A percentile compares a stretch with the other conserved stretches of the same genome.
Conservation (phyloP, 148 eudicot genomes). For the Dysphania ambrosioides region DNA sequence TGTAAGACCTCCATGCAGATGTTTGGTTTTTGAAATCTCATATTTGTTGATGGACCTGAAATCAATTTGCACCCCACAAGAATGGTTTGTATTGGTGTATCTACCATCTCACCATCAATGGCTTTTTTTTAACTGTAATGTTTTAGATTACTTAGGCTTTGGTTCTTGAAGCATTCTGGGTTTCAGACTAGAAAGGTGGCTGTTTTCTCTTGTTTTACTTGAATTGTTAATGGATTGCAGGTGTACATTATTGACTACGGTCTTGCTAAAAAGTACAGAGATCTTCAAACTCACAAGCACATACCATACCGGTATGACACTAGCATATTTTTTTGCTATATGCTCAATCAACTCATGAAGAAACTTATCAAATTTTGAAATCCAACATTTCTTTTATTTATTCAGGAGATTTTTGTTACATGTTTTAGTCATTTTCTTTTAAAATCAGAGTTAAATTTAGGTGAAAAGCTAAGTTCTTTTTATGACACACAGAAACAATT, state of each 20-base stretch:
- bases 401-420: not conserved
- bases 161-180: not conserved
- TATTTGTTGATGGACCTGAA: not conserved
- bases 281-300: constrained; percentile 43
- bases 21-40: not conserved
- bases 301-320: constrained; percentile 34
- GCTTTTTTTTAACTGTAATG: not conserved
- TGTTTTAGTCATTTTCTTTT: not conserved
- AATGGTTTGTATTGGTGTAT: not conserved
- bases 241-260: constrained; percentile 46
- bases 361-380: not conserved
- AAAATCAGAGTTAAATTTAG: not conserved
- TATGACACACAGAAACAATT: too few species aligned
- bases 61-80: not conserved
- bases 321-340: not conserved
- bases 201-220: not conserved
- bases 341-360: not conserved
- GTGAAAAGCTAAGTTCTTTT: not conserved
- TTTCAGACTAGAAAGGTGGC: not conserved
- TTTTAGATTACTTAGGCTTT: not conserved
- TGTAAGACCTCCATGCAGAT: not conserved
- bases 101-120: not conserved
- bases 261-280: constrained; percentile 41
- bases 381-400: not conserved
- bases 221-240: constrained; percentile 25